Evolutionary conservation across 106 monocot genomes (phyloP).

Genomic region (Dactylorhiza incarnata): DNA sequence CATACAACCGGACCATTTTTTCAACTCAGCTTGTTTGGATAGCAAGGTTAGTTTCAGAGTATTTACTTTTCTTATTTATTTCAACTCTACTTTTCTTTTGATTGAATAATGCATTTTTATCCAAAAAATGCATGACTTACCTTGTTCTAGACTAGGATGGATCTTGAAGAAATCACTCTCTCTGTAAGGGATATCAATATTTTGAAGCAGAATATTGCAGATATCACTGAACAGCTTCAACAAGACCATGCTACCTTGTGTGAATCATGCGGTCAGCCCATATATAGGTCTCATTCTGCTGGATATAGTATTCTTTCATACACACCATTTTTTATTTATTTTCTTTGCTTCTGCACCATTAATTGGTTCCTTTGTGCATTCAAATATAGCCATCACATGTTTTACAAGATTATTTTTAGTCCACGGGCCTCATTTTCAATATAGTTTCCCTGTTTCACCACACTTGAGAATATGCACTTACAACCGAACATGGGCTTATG

Average conservation of each 20-base stretch:
- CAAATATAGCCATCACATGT: no score
- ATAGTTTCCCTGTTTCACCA: no score
- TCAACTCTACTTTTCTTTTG: neutral
- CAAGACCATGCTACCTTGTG: slow-evolving; percentile 24
- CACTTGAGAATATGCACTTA: no score
- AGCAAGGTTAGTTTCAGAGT: slow-evolving; percentile 38
- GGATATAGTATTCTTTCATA: slow-evolving; percentile 13
- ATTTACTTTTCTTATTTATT: neutral
- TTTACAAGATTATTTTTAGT: no score
- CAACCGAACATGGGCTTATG: no score
- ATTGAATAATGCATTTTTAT: neutral
- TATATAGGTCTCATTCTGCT: slow-evolving; percentile 9
- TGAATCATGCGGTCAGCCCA: slow-evolving; percentile 33
- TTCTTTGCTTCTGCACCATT: no score
- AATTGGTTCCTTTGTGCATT: no score
- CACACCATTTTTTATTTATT: no score
- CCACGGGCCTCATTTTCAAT: no score
- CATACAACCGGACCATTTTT: slow-evolving; percentile 29
- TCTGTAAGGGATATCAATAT: slow-evolving; percentile 55
- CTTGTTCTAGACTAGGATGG: slow-evolving; percentile 39
- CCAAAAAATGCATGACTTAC: neutral
- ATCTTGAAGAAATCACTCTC: slow-evolving; percentile 66
- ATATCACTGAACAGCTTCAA: slow-evolving; percentile 47
- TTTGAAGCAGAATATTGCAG: slow-evolving; percentile 58
- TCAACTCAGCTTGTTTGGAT: slow-evolving; percentile 25